Evolutionary conservation across 2,329 filamentous ascomycete species (phyloP).

Genomic region (Teratosphaeria nubilosa): DNA sequence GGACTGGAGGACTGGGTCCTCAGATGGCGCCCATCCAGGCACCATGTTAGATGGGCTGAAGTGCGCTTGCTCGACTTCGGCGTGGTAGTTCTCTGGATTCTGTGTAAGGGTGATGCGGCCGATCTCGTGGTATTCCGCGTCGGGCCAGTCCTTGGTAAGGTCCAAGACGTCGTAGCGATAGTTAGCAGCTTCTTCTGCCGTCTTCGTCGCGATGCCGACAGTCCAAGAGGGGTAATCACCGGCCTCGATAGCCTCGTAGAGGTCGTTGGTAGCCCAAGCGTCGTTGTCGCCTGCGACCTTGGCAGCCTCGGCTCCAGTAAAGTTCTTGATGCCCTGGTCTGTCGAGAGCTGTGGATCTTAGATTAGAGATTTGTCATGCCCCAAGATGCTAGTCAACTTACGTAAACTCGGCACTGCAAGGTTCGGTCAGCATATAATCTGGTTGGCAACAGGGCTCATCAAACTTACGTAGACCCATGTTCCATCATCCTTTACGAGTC

Average conservation of each 20-base stretch:
- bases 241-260: constrained; percentile 35
- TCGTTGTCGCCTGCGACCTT: constrained; percentile 28
- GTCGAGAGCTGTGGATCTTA: constrained; percentile 44
- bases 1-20: constrained; percentile 52
- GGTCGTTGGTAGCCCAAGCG: constrained; percentile 29
- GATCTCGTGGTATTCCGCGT: constrained; percentile 33
- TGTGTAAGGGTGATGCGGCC: constrained; percentile 43
- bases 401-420: not conserved
- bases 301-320: constrained; percentile 30
- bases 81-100: constrained; percentile 54
- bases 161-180: constrained; percentile 46
- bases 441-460: not conserved
- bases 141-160: constrained; percentile 46
- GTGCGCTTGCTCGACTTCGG: constrained; percentile 56
- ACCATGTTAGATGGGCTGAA: constrained; percentile 57
- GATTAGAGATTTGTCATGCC: constrained; percentile 36
- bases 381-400: constrained; percentile 18
- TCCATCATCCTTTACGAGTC: not conserved
- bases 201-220: constrained; percentile 46
- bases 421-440: not conserved
- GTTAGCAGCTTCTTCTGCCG: constrained; percentile 39
- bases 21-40: constrained; percentile 51
- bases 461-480: not conserved
- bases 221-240: constrained; percentile 43
- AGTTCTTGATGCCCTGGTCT: constrained; percentile 36